Percentiles rank a stretch among this genome's conserved stretches.
Evolutionary conservation across 176 grass and related monocot genomes (phyloP).

Genomic region (Ensete ventricosum): DNA sequence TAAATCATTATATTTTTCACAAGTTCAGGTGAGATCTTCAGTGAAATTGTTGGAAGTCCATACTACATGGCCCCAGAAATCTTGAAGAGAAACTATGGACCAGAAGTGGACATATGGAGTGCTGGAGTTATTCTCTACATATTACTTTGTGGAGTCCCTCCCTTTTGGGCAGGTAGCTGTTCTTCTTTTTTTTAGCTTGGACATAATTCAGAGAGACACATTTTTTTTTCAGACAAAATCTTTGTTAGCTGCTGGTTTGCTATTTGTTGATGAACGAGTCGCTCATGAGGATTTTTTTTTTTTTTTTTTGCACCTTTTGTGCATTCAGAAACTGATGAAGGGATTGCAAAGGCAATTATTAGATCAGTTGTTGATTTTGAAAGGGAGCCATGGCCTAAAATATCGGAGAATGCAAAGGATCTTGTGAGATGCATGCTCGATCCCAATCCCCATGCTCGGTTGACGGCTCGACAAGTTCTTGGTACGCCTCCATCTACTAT

Average conservation of each 20-base stretch:
- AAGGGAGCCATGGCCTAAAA: conserved; percentile 73
- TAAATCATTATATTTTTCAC: not conserved
- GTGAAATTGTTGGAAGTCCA: conserved; percentile 70
- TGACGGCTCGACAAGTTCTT: conserved; percentile 58
- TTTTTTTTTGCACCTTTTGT: not conserved
- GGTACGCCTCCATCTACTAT: conserved; percentile 29
- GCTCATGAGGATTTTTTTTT: not conserved
- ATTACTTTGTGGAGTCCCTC: conserved; percentile 71
- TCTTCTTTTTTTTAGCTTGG: not conserved
- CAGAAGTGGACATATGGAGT: conserved; percentile 77
- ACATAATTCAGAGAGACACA: not conserved
- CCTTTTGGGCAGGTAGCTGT: conserved; percentile 57
- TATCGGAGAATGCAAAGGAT: conserved; percentile 80
- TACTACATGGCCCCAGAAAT: conserved; percentile 94
- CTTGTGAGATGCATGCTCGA: conserved; percentile 76
- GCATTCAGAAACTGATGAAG: conserved; percentile 59
- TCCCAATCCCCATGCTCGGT: conserved; percentile 40
- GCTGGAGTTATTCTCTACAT: conserved; percentile 95
- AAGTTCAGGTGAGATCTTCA: conserved; percentile 54
- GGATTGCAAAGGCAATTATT: conserved; percentile 58
- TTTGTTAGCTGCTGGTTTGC: not conserved
- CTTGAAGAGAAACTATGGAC: conserved; percentile 52
- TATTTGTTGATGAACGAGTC: not conserved
- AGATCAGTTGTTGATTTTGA: conserved; percentile 45
- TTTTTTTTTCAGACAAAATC: not conserved